phyloP scores from a whole-genome alignment of 2,329 filamentous ascomycete species.

The Aquanectria penicillioides region DNA sequence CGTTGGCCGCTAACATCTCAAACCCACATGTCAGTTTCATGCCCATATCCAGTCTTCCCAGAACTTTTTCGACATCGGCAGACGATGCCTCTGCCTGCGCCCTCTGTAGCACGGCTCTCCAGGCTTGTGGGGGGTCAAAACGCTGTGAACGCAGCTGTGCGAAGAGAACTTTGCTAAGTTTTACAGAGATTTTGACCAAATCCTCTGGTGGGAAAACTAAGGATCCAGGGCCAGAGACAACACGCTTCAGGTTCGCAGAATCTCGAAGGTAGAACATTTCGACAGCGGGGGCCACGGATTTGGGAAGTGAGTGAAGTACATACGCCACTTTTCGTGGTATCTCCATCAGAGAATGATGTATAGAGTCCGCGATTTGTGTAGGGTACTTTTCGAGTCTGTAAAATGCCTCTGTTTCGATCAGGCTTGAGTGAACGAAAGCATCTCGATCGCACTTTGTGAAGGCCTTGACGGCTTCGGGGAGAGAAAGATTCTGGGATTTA shows the following conservation, averaged over 20 bases:
- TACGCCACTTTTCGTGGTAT: slow-evolving; percentile 86
- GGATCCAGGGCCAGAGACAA: slow-evolving; percentile 64
- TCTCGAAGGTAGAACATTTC: slow-evolving; percentile 95
- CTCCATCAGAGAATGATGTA: slow-evolving; percentile 79
- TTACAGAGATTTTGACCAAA: slow-evolving; percentile 80
- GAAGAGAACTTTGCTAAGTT: slow-evolving; percentile 89
- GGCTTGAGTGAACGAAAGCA: slow-evolving; percentile 74
- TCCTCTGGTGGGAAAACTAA: slow-evolving; percentile 80
- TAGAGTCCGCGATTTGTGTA: slow-evolving; percentile 73
- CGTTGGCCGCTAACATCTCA: slow-evolving; percentile 82
- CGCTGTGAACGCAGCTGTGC: slow-evolving; percentile 90
- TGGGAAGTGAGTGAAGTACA: slow-evolving; percentile 78
- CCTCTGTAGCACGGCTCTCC: slow-evolving; percentile 50
- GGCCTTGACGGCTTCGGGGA: slow-evolving; percentile 71
- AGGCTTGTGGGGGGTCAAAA: slow-evolving; percentile 72
- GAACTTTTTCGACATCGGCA: slow-evolving; percentile 26
- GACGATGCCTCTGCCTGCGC: slow-evolving; percentile 27
- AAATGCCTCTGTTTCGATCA: slow-evolving; percentile 89
- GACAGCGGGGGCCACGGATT: slow-evolving; percentile 82
- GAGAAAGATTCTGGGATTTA: slow-evolving; percentile 60
- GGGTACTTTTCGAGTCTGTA: slow-evolving; percentile 89
- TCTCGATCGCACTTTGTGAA: slow-evolving; percentile 66
- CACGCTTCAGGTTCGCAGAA: slow-evolving; percentile 75
- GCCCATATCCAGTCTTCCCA: slow-evolving; percentile 70
- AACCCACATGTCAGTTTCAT: slow-evolving; percentile 93